Evolutionary conservation across 2,329 filamentous ascomycete genomes (phyloP).

Genomic region (Tolypocladium ovalisporum): DNA sequence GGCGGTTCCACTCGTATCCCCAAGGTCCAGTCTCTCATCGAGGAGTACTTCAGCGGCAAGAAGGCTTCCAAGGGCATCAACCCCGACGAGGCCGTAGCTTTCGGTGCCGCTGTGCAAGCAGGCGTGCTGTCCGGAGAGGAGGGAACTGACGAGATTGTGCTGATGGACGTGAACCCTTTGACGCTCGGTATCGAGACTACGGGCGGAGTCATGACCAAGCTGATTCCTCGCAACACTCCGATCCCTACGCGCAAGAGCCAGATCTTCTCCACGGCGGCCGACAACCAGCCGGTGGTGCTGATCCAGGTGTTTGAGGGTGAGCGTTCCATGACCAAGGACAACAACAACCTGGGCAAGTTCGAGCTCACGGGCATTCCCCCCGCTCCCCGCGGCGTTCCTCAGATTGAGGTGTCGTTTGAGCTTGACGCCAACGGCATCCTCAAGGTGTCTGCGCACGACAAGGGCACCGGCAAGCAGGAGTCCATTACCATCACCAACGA

Average conservation of each 20-base stretch:
- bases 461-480: slow-evolving; percentile 95
- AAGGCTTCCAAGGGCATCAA: slow-evolving; percentile 99
- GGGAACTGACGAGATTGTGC: slow-evolving; percentile 68
- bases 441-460: slow-evolving; percentile 90
- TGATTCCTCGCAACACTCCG: slow-evolving; percentile 88
- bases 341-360: slow-evolving; percentile 96
- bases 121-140: slow-evolving; percentile 88
- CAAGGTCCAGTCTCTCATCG: slow-evolving; percentile 88
- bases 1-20: slow-evolving; percentile 99
- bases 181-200: slow-evolving; percentile 97
- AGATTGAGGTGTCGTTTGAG: slow-evolving; percentile 97
- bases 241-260: slow-evolving; percentile 96
- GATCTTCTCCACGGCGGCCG: slow-evolving; percentile 93
- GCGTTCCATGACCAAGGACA: slow-evolving; percentile 88
- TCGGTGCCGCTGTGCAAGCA: slow-evolving; percentile 93
- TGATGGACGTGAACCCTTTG: slow-evolving; percentile 95
- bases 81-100: slow-evolving; percentile 97
- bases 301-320: slow-evolving; percentile 96
- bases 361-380: slow-evolving; percentile 94
- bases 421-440: slow-evolving; percentile 98
- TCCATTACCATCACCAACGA: slow-evolving; percentile 99
- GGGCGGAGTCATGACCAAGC: slow-evolving; percentile 93
- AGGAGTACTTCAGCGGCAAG: slow-evolving; percentile 94
- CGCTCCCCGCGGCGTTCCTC: slow-evolving; percentile 88
- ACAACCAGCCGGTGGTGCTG: slow-evolving; percentile 91